Base-by-base conservation (phyloP, 495 filamentous ascomycete species). In the Penicillium antarcticum region DNA sequence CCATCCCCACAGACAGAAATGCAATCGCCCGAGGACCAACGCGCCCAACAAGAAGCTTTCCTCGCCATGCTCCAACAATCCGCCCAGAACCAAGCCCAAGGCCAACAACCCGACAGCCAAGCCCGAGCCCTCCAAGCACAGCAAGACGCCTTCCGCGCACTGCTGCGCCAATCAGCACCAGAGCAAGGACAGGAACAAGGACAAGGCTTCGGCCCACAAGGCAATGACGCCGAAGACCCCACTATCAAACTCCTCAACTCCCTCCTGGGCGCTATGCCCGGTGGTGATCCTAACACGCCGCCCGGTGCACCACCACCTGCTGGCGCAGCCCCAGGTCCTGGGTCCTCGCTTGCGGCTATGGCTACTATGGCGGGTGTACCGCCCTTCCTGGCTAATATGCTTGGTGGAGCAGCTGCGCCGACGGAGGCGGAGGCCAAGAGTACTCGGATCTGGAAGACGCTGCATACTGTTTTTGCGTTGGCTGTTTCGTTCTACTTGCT, bases 391-490 rank as follows among this genome's bases (percentile, higher is more conserved):
- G 67, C 76, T 1, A 68, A 64, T 34, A 55, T 80, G 61, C 40
- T 76, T 12, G 61, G 64, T 18, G 61, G 56, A 52, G 51, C 56
- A 11, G 48, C 64, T 21, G 56, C 60, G 9, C 65, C 70, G 13
- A 65, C 68, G 5, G 69, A 75, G 34, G 52, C 67, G 50, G 69
- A 71, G 57, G 75, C 75, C 66, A 78, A 69, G 47, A 68, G 66
- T 9, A 59, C 69, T 1, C 78, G 82, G 48, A 49, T 89, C 1
- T 95, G 90, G 89, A 84, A 87, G 45, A 73, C 89, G 12, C 62
- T 94, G 13, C 91, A 96, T 67, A 80, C 83, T 2, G 34, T 89
- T 0, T 87, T 92, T 66, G 83, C 90, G 0, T 62, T 95, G 11
- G 67, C 72, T 1, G 72, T 95, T 4, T 88, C 85, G 0, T 55